A percentile compares a stretch with the other conserved stretches of the same genome.
Conservation (phyloP, 805 yeast genomes). For the Lachancea fermentati region DNA sequence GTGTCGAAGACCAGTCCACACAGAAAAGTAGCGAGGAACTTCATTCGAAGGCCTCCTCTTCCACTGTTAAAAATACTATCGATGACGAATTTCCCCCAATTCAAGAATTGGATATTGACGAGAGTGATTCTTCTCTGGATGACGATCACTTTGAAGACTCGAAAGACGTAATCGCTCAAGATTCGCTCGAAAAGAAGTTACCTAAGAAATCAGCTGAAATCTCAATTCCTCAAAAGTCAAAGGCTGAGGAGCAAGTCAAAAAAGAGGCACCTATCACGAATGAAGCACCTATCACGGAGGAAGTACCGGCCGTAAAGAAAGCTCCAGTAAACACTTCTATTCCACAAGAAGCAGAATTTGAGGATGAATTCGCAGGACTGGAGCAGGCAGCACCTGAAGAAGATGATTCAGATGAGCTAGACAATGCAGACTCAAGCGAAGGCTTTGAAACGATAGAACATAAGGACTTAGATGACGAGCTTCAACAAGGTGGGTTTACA, state of each 20-base stretch:
- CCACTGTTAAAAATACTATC: constrained; percentile 2
- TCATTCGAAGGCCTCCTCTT: neutral
- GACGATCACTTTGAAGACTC: constrained; percentile 37
- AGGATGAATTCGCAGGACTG: constrained; percentile 40
- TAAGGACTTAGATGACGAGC: constrained; percentile 23
- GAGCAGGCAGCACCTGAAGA: constrained; percentile 39
- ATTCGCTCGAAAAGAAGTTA: constrained; percentile 2
- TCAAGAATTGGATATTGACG: constrained; percentile 48
- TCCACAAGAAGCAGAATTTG: constrained; percentile 24
- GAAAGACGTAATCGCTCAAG: constrained; percentile 16
- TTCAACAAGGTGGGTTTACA: constrained; percentile 22
- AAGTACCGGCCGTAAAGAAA: too few species aligned
- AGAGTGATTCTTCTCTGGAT: constrained; percentile 43
- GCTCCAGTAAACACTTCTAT: neutral
- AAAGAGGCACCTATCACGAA: too few species aligned
- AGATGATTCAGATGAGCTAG: constrained; percentile 27
- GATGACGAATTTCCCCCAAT: constrained; percentile 36
- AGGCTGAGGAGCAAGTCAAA: too few species aligned
- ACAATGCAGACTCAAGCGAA: constrained; percentile 23
- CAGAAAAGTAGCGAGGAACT: neutral
- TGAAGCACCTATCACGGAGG: too few species aligned
- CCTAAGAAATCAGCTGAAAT: neutral
- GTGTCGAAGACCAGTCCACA: too few species aligned
- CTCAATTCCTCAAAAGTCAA: neutral
- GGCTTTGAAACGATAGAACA: constrained; percentile 25